Evolutionary conservation across 768 basidiomycete species (phyloP).

Genomic region (Lactifluus pinguis): DNA sequence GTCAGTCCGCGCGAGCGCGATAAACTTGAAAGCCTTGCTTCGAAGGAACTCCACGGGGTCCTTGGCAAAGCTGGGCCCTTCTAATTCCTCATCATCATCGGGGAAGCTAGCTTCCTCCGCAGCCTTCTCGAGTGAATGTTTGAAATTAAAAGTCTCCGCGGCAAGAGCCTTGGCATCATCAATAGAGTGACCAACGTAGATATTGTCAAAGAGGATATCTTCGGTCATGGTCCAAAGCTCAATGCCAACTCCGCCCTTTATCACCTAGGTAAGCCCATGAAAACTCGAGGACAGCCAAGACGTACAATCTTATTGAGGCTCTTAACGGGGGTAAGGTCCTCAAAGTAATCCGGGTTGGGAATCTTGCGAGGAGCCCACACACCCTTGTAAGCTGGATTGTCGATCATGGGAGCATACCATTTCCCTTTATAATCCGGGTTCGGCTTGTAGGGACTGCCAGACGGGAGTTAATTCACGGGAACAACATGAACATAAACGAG

Average conservation of each 20-base stretch:
- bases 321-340: conserved; percentile 78
- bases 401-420: conserved; percentile 90
- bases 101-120: conserved; percentile 39
- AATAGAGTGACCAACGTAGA: conserved; percentile 87
- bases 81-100: conserved; percentile 36
- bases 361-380: conserved; percentile 90
- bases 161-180: conserved; percentile 80
- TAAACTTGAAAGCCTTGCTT: conserved; percentile 66
- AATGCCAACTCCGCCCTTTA: conserved; percentile 85
- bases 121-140: conserved; percentile 73
- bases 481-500: conserved; percentile 1
- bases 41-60: conserved; percentile 79
- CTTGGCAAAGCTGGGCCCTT: conserved; percentile 47
- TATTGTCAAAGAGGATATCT: conserved; percentile 87
- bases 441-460: conserved; percentile 63
- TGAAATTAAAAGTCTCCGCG: conserved; percentile 82
- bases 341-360: conserved; percentile 83
- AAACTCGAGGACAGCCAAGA: not conserved
- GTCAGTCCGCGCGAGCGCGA: conserved; percentile 66
- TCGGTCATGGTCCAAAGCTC: conserved; percentile 99
- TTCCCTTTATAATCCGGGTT: conserved; percentile 98
- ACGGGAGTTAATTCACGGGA: not conserved
- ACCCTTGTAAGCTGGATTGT: conserved; percentile 97
- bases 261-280: conserved; percentile 1
- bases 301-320: conserved; percentile 76